Evolutionary conservation across 305 asterid species (phyloP), one percentile per base, ranked within the genome.

Genomic region (Fraxinus sp.): DNA sequence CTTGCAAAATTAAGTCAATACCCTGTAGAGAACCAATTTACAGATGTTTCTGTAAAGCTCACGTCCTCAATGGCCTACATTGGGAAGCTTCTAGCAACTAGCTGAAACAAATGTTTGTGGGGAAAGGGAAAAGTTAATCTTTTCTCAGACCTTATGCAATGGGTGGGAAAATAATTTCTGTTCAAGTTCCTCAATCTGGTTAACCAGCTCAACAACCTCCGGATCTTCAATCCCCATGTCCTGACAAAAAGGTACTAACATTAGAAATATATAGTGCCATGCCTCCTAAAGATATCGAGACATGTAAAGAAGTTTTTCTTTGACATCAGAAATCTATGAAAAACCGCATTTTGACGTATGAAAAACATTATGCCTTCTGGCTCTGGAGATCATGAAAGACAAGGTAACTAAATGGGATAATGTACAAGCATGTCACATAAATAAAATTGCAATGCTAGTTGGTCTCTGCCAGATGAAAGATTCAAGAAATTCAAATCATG

Each of bases 151-250:
- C 98, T 96, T 92, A 89, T 93, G 93, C 81, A 92, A 72, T 39
- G 98, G 94, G 82, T 95, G 98, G 84, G 94, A 87, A 86, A 89
- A 81, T 86, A 96, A 83, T 84, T 93, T 91, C 79, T 90, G 92
- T 86, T 94, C 98, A 79, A 93, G 94, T 82, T 93, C 94, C 92
- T 94, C 97, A 16, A 92, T 90, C 87, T 91, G 93, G 85, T 86
- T 88, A 52, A 91, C 89, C 88, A 96, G 86, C 86, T 91, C 95
- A 70, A 93, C 96, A 88, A 93, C 81, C 80, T 95, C 98, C 52
- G 92, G 93, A 77, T 93, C 98, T 74, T 95, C 94, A 79, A 96
- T 90, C 77, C 93, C 95, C 98, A 95, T 91, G 87, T 96, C 98
- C 98, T 96, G 92, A 77, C 77, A 82, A 85, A 80, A 77, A 57